phyloP scores from a whole-genome alignment of 1,139 yeast species.

The Yamadazyma conglobata region DNA sequence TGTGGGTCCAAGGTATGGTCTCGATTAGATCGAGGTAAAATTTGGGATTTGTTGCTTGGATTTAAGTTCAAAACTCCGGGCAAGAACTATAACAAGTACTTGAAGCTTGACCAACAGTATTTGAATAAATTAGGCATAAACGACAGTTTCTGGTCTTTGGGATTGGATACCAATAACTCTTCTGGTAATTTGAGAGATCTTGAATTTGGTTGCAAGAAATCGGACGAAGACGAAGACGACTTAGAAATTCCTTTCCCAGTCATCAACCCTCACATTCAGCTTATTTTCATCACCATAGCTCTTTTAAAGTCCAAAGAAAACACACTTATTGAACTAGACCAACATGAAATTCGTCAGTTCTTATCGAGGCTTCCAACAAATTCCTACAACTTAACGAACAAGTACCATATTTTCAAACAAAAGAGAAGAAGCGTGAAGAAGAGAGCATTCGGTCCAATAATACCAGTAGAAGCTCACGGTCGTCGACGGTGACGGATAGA shows the following conservation, averaged over 20 bases:
- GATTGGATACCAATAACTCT: constrained; percentile 6
- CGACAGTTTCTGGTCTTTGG: constrained; percentile 41
- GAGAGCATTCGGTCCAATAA: constrained; percentile 7
- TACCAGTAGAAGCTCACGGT: constrained; percentile 13
- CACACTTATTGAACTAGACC: constrained; percentile 80
- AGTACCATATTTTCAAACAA: constrained; percentile 33
- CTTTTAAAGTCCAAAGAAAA: constrained; percentile 77
- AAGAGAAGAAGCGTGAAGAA: constrained; percentile 20
- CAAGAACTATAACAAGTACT: constrained; percentile 30
- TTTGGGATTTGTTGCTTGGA: constrained; percentile 86
- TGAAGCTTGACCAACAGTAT: constrained; percentile 22
- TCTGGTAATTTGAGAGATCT: constrained; percentile 5
- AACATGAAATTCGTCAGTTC: constrained; percentile 81
- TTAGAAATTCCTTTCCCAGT: constrained; percentile 55
- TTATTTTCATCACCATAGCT: constrained; percentile 74
- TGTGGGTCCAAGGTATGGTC: constrained; percentile 90
- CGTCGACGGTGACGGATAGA: constrained; percentile 9
- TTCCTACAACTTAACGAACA: constrained; percentile 31
- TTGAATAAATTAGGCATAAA: constrained; percentile 37
- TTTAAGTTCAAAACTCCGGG: constrained; percentile 55
- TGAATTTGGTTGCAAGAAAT: too few relatives aligned
- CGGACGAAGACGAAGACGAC: constrained; percentile 6
- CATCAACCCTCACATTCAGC: constrained; percentile 75
- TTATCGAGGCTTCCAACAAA: constrained; percentile 54
- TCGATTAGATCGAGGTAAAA: constrained; percentile 74